Base-by-base conservation (phyloP, 768 basidiomycete species). In the Bullera alba region DNA sequence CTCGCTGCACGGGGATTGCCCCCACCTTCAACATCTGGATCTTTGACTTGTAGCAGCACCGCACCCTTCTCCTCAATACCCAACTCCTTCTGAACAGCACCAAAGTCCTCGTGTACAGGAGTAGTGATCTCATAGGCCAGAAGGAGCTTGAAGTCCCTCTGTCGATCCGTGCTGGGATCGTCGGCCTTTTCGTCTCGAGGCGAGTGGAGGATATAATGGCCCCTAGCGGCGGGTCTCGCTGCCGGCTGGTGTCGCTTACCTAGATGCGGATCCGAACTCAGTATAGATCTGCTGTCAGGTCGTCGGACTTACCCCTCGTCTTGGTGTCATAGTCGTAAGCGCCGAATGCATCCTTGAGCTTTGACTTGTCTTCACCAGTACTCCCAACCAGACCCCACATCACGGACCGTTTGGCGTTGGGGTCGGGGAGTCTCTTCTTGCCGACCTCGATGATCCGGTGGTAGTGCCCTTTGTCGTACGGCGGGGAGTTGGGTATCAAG, bases 391-490 rank as follows among this genome's bases (percentile, higher is more conserved):
- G 34, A 10, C 67, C 67, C 67, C 67, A 69, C 35, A 69, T 63
- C 26, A 65, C 64, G 41, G 65, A 61, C 44, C 62, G 56, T 30
- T 63, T 65, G 22, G 67, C 58, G 1, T 58, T 57, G 7, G 67
- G 67, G 47, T 69, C 67, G 25, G 67, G 67, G n/a, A 69, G 14
- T 48, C 63, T 65, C 56, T 69, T 69, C 61, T 69, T 69, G 17
- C 63, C 63, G n/a, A 69, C 53, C 47, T 63, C 61, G 46, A 69
- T 65, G 36, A 69, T 65, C 10, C 67, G 58, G 46, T 69, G 63
- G 35, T 54, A 65, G 42, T 69, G 63, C 4, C 56, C 54, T 44
- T 61, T 53, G n/a, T 58, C 41, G 44, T 67, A 53, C n/a, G 49
- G 54, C 5, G 54, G 37, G 2, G 61, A 57, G 22, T 51, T 60